Base-by-base conservation (phyloP, 305 asterid species). In the Fraxinus paxiana region DNA sequence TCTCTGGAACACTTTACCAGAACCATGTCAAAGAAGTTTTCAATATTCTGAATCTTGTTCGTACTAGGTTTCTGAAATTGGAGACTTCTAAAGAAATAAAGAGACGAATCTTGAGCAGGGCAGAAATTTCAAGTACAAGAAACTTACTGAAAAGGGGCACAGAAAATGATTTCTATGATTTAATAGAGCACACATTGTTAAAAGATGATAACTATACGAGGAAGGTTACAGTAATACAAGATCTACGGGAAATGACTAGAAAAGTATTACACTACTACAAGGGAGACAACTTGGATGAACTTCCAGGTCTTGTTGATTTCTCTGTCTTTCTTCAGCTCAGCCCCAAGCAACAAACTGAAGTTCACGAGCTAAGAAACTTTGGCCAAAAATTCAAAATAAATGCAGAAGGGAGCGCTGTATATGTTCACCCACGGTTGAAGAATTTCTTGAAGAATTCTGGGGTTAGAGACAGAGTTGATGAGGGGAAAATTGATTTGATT, bases 231-330 rank as follows among this genome's bases (percentile, higher is more conserved):
- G 97, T 94, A 26, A 94, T 96, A 73, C 92, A 91, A 82, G 99
- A 95, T 86, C 85, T 96, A 81, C 88, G 98, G 34, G 97, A 90
- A 83, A 96, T 96, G 99, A 96, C 99, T 0, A 90, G 82, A 28
- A 91, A 85, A 20, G 97, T 96, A 73, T 86, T 96, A 86, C 99
- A 96, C 78, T 96, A 94, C 81, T 96, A 92, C 89, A 94, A 84
- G 87, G 99, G 99, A 48, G 99, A 96, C 83, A 93, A 91, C 86
- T 83, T 96, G 73, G 99, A 96, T 76, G 99, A 96, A 81, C 95
- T 96, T 75, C 99, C 99, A 0, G 99, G 99, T 77, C 93, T 96
- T 5, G 89, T 93, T 54, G 98, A 96, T 78, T 96, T 92, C 83
- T 88, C 97, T 0, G 91, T 96, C 61, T 88, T 88, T 84, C 93